Conservation (phyloP, 164 flowering plant genomes). For the Berberis thunbergii region DNA sequence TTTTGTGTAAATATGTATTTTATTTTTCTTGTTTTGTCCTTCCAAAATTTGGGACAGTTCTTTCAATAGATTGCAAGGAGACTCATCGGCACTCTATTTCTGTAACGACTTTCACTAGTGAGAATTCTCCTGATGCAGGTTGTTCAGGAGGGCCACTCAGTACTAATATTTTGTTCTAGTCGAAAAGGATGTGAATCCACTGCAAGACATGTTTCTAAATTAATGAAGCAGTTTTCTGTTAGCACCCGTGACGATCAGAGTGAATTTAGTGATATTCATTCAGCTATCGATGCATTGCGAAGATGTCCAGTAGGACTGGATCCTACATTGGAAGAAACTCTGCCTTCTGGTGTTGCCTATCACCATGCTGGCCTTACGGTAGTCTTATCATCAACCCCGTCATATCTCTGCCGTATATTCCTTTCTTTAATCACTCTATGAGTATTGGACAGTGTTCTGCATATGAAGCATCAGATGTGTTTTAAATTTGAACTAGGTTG, state of each 20-base stretch:
- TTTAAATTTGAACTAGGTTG: conserved; percentile 46
- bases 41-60: no score
- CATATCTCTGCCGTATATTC: conserved; percentile 2
- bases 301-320: conserved; percentile 83
- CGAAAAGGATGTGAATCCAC: conserved; percentile 98
- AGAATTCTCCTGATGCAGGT: conserved; percentile 33
- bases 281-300: conserved; percentile 73
- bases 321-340: conserved; percentile 77
- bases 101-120: not conserved
- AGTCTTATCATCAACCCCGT: conserved; percentile 12
- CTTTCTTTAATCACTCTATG: not conserved
- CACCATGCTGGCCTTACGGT: conserved; percentile 99
- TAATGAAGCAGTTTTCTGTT: conserved; percentile 41
- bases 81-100: not conserved
- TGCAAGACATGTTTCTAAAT: conserved; percentile 76
- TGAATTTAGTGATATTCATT: conserved; percentile 49
- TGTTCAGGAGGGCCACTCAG: conserved; percentile 95
- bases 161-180: conserved; percentile 87
- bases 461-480: not conserved
- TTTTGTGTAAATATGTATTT: not conserved
- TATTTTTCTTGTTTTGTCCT: no score
- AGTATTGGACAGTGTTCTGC: not conserved
- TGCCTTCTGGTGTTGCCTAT: conserved; percentile 93
- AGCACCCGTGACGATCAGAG: conserved; percentile 24
- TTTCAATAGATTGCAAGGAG: no score